Base-by-base conservation (phyloP, 352 stramenopile genomes). In the Hyaloperonospora arabidopsidis region DNA sequence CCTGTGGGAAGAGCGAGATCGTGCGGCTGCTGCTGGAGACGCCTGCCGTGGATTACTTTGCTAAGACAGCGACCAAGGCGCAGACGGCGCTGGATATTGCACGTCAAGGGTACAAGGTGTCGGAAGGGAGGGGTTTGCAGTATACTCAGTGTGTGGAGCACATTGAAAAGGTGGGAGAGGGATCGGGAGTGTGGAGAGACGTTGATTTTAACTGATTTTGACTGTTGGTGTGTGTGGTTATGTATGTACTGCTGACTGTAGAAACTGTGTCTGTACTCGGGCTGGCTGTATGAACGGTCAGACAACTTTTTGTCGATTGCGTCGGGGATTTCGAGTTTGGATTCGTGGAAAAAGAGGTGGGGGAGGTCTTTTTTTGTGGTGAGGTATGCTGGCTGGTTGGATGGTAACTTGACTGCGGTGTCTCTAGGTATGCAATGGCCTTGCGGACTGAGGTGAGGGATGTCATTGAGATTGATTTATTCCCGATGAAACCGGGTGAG, bases 271-370 rank as follows among this genome's bases (percentile, higher is more conserved):
- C 55, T 92, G 8, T 87, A 89, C 69, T 86, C 79, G 12, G 81
- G 79, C 0, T 94, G 84, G 84, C 50, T 94, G 10, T 81, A 91
- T 64, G 74, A 89, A 64, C 76, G 82, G 54, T 63, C 79, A 2
- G 84, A 94, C 56, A 94, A 89, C 45, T 58, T 92, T 45, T 57
- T 91, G 25, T 94, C 84, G 7, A 68, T 87, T 54, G 74, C 79
- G 5, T 88, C 81, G 2, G 79, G 81, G 0, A 59, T 91, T 13
- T 74, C 78, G n/a, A 63, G 72, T 38, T 44, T 44, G n/a, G 19
- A 41, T 41, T 41, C n/a, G 35, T 41, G 35, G n/a, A 18, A 41
- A 15, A 29, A 29, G 7, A 29, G 25, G 25, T 29, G 11, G 47
- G 5, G 10, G 22, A 28, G n/a, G 7, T 38, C 34, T 22, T 36